Evolutionary conservation across 352 stramenopile genomes (phyloP).

Genomic region (Aphanomyces invadans): DNA sequence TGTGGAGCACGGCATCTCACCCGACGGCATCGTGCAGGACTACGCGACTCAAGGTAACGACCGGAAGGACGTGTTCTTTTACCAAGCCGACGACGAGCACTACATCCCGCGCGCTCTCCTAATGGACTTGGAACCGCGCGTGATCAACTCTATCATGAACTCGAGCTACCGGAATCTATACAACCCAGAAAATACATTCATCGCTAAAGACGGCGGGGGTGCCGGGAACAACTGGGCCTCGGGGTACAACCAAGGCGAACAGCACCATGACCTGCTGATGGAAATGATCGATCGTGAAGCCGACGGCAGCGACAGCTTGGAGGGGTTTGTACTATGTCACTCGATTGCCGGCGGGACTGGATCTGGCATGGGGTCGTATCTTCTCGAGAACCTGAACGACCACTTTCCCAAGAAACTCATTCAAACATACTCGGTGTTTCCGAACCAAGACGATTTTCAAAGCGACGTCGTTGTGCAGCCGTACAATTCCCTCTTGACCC

Average conservation of each 20-base stretch:
- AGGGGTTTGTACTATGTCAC: constrained; percentile 98
- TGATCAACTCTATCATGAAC: constrained; percentile 90
- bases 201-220: constrained; percentile 85
- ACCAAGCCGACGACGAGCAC: constrained; percentile 97
- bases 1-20: constrained; percentile 96
- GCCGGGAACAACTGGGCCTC: constrained; percentile 92
- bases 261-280: constrained; percentile 96
- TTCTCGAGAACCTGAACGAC: constrained; percentile 99
- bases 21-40: constrained; percentile 94
- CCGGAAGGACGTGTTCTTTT: constrained; percentile 99
- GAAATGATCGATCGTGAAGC: constrained; percentile 99
- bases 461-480: constrained; percentile 98
- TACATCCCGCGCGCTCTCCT: constrained; percentile 97
- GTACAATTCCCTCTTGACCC: constrained; percentile 99
- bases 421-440: constrained; percentile 99
- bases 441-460: constrained; percentile 90
- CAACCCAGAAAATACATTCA: constrained; percentile 99
- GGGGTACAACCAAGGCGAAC: constrained; percentile 86
- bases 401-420: constrained; percentile 99
- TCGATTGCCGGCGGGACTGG: constrained; percentile 98
- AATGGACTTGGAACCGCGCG: constrained; percentile 95
- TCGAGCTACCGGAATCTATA: constrained; percentile 94
- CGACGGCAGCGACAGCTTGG: constrained; percentile 90
- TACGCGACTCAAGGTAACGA: constrained; percentile 90
- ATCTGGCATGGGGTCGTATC: constrained; percentile 98